Conservation (phyloP, 1,284 basidiomycete species). For the Peniophora sp. region DNA sequence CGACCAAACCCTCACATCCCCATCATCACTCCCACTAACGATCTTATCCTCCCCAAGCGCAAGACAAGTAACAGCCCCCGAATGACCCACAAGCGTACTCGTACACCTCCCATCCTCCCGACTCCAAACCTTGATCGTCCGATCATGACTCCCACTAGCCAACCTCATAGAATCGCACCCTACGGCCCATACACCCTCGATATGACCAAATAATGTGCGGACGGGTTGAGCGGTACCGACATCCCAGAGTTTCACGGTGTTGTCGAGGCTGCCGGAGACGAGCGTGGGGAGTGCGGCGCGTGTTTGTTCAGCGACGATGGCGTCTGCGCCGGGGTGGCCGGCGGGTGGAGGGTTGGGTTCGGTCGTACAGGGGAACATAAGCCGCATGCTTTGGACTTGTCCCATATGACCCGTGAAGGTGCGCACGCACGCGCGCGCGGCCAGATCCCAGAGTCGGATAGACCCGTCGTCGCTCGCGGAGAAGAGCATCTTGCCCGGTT, state of each 20-base stretch:
- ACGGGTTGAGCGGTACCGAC: slow-evolving; percentile 78
- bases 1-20: slow-evolving; percentile 76
- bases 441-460: slow-evolving; percentile 93
- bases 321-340: slow-evolving; percentile 14
- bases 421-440: slow-evolving; percentile 72
- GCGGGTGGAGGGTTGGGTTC: slow-evolving; percentile 4
- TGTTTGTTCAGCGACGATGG: neutral
- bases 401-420: slow-evolving; percentile 89
- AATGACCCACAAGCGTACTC: slow-evolving; percentile 89
- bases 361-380: slow-evolving; percentile 52
- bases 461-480: slow-evolving; percentile 94
- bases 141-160: slow-evolving; percentile 88
- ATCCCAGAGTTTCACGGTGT: slow-evolving; percentile 97
- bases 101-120: slow-evolving; percentile 84
- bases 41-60: slow-evolving; percentile 93
- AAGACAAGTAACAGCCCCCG: slow-evolving; percentile 89
- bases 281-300: slow-evolving; percentile 55
- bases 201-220: slow-evolving; percentile 91
- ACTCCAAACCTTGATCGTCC: slow-evolving; percentile 95
- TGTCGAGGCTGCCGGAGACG: slow-evolving; percentile 89
- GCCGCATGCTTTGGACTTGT: slow-evolving; percentile 88
- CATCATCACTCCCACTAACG: slow-evolving; percentile 89
- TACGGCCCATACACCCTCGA: slow-evolving; percentile 95
- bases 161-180: slow-evolving; percentile 89
- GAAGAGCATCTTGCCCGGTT: slow-evolving; percentile 89